Percentiles rank a stretch among this genome's conserved stretches.
phyloP scores from a whole-genome alignment of 2,329 filamentous ascomycete genomes.

The Alternaria longipes region DNA sequence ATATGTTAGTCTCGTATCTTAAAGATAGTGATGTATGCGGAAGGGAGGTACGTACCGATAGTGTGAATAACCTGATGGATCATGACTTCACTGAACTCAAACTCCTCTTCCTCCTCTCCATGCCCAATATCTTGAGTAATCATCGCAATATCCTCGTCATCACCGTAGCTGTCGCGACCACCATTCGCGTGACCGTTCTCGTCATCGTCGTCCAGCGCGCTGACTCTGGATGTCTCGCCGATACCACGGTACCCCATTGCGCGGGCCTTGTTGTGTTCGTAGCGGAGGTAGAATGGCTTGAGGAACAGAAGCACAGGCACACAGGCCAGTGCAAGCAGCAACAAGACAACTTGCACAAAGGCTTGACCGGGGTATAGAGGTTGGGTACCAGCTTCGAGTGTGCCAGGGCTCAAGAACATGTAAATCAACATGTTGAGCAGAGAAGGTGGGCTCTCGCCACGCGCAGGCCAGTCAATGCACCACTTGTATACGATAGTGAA shows the following conservation, averaged over 20 bases:
- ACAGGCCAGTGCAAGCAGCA: slow-evolving; percentile 84
- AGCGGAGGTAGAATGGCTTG: slow-evolving; percentile 94
- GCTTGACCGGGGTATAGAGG: slow-evolving; percentile 81
- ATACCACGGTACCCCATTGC: slow-evolving; percentile 92
- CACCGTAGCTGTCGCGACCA: slow-evolving; percentile 73
- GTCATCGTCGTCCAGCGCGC: slow-evolving; percentile 88
- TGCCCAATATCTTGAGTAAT: slow-evolving; percentile 81
- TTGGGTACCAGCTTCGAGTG: slow-evolving; percentile 66
- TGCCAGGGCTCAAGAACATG: slow-evolving; percentile 95
- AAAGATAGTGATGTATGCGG: neutral
- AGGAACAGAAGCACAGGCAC: slow-evolving; percentile 92
- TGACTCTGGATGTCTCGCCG: slow-evolving; percentile 86
- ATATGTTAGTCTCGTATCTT: slow-evolving; percentile 31
- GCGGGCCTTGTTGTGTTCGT: slow-evolving; percentile 89
- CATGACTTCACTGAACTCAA: slow-evolving; percentile 97
- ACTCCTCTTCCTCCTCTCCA: slow-evolving; percentile 89
- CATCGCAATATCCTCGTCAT: slow-evolving; percentile 85
- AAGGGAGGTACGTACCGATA: slow-evolving; percentile 71
- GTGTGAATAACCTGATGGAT: slow-evolving; percentile 99
- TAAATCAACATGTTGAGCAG: slow-evolving; percentile 99
- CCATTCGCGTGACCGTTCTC: slow-evolving; percentile 67
- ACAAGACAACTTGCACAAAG: slow-evolving; percentile 76
- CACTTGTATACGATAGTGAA: slow-evolving; percentile 97
- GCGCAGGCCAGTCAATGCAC: slow-evolving; percentile 83
- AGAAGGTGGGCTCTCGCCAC: slow-evolving; percentile 76